Base-by-base conservation (phyloP, 2,329 filamentous ascomycete species). In the Neonectria sp. region DNA sequence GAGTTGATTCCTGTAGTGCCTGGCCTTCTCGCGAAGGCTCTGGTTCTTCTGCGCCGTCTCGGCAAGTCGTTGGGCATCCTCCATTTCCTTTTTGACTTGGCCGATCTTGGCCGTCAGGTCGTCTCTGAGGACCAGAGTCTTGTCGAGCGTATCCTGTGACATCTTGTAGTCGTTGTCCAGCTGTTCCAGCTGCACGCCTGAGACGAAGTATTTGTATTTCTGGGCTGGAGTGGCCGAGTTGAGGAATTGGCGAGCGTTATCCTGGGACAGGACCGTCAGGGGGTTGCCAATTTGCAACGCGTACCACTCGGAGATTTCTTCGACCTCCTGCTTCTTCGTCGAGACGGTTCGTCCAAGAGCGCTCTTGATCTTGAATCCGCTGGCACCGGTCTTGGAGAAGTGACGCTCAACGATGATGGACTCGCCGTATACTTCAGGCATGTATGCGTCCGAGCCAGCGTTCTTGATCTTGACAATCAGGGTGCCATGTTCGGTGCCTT, bases 151-250 rank as follows among this genome's bases (percentile, higher is more conserved):
- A 71, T 97, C 92, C 68, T 92, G 90, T 15, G 98, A 90, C 64
- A 97, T 85, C 65, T 91, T 89, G 80, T 99, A 99, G 77, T 99
- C 96, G 68, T 94, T 91, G 78, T 97, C 94, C 11, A 99, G 86
- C 73, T 95, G 92, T 78, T 98, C 94, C 1, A 99, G 88, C 75
- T 98, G 95, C 0, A 97, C 97, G 29, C 96, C 96, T 74, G 95
- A 94, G 67, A 97, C 89, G 77, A 99, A 99, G 76, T 98, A 98
- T 73, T 94, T 96, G 85, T 98, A 99, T 79, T 99, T 99, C 67
- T 95, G 91, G 4, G 89, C 84, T 0, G 95, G 89, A 3, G 90
- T 93, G 13, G 96, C 95, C 40, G 91, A 89, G 76, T 95, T 97
- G 49, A 99, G 87, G 75, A 99, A 99, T 65, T 97, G 93, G 12